Percentiles rank a stretch among this genome's conserved stretches.
phyloP scores from a whole-genome alignment of 306 rosid genomes.

The Pyrus pyrifolia region DNA sequence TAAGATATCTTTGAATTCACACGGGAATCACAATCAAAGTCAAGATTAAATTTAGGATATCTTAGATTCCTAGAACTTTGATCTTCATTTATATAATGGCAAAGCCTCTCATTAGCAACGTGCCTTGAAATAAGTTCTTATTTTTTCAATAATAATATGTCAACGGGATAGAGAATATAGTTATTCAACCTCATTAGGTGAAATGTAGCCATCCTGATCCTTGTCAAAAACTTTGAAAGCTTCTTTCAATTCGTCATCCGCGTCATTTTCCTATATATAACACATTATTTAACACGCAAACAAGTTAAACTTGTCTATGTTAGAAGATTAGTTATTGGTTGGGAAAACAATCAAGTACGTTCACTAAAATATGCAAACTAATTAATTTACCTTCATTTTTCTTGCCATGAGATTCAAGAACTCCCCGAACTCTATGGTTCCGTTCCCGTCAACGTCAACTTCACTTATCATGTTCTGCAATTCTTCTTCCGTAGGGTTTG shows the following conservation, averaged over 20 bases:
- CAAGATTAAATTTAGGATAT: background rate
- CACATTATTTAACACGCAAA: background rate
- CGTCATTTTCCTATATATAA: slow-evolving; percentile 38
- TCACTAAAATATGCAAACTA: background rate
- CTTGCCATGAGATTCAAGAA: slow-evolving; percentile 60
- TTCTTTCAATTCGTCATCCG: slow-evolving; percentile 50
- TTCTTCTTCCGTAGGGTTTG: slow-evolving; percentile 48
- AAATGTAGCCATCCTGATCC: slow-evolving; percentile 64
- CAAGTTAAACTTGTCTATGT: background rate
- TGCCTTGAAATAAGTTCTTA: background rate
- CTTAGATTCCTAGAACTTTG: background rate
- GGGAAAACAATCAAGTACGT: background rate
- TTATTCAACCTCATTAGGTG: slow-evolving; percentile 47
- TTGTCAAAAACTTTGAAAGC: slow-evolving; percentile 62
- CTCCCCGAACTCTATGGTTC: slow-evolving; percentile 62
- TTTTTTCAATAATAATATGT: background rate
- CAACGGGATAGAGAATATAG: background rate
- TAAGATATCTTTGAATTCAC: background rate
- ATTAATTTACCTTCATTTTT: slow-evolving; percentile 41
- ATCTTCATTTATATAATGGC: background rate
- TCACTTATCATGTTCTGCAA: slow-evolving; percentile 49
- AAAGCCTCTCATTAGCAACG: background rate
- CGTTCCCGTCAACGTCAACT: slow-evolving; percentile 44
- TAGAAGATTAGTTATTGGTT: background rate
- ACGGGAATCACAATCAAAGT: background rate